These are phyloP conservation scores for Skeletonema tropicum DNA, from an alignment of 108 stramenopile genomes.

Conservation along the genomic window DNA sequence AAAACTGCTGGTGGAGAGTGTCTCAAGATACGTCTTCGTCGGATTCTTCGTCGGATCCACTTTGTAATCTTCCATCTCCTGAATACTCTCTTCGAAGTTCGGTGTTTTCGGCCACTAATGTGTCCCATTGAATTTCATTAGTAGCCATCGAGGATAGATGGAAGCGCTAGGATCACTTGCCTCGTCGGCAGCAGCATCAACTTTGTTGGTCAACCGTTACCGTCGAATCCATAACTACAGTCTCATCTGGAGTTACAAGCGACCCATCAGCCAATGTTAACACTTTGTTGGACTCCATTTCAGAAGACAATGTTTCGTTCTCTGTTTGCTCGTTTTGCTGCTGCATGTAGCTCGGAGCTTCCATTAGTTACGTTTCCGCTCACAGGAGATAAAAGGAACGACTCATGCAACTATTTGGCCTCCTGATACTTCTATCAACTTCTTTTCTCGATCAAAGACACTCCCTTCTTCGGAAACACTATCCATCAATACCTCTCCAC, in stretches of 20 bases:
- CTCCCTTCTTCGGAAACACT: constrained; percentile 14
- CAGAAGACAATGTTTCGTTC: neutral
- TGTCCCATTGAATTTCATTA: constrained; percentile 18
- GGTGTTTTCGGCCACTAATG: constrained; percentile 28
- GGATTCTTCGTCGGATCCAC: constrained; percentile 8
- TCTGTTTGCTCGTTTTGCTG: neutral
- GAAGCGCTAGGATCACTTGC: neutral
- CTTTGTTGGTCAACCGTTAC: neutral
- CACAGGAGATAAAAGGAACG: constrained; percentile 18
- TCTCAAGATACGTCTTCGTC: neutral
- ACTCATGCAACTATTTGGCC: constrained; percentile 31
- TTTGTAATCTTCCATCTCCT: constrained; percentile 20
- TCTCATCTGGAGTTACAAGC: constrained; percentile 16
- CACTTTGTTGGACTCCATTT: constrained; percentile 16
- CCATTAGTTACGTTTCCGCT: neutral
- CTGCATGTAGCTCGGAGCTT: neutral
- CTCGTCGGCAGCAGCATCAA: neutral
- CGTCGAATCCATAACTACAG: constrained; percentile 4
- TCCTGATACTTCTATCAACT: constrained; percentile 31
- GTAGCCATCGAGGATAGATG: constrained; percentile 12
- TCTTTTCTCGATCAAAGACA: constrained; percentile 17
- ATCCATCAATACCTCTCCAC: constrained; percentile 27
- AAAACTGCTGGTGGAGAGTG: neutral
- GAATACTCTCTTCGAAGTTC: constrained; percentile 29
- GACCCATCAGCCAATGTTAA: constrained; percentile 25